Evolutionary conservation across 495 filamentous ascomycete genomes (phyloP), one percentile per base, ranked within the genome.

Genomic region (Daldinia grandis): DNA sequence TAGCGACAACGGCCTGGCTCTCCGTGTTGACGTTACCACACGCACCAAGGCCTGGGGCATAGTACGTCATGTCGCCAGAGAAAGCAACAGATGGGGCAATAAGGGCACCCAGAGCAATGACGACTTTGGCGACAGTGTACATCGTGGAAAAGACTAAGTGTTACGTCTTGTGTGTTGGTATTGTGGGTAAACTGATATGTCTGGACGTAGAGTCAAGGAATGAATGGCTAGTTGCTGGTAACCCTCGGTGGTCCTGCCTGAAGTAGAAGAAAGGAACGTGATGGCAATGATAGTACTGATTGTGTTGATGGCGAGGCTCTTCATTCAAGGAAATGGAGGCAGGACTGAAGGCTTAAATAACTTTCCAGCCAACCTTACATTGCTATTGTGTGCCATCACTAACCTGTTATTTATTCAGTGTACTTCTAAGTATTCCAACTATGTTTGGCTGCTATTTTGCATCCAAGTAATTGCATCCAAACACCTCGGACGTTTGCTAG

Each of bases 41-140:
- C 4, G 82, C 69, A 15, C 82, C 83, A 4, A 83, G 70, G 4
- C 82, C 83, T 14, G 83, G 69, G 5, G 47, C 28, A 64, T 77
- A 85, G 68, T 79, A 84, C 21, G 84, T 85, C 68, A 85, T 76
- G 27, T 84, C 79, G 17, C 82, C 82, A 10, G 63, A 70, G 74
- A 67, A 74, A n/a, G 70, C 73, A 25, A 72, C 3, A 2, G 56
- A 57, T 5, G 68, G 59, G 44, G 53, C 68, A 17, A 66, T 30
- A 31, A 74, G 37, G 27, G 60, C 28, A 2, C 38, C 56, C 2
- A 72, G 27, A 62, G 68, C 62, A 27, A 76, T n/a, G 38, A 61
- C 14, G 38, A 60, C 28, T 21, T 74, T 76, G 31, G 64, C 57
- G 56, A 61, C 24, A 10, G 65, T 62, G 28, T 53, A 40, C 70